A percentile compares a stretch with the other conserved stretches of the same genome.
These are phyloP conservation scores for Phytophthora foliorum DNA, from an alignment of 352 stramenopile species.

Conservation along the genomic window DNA sequence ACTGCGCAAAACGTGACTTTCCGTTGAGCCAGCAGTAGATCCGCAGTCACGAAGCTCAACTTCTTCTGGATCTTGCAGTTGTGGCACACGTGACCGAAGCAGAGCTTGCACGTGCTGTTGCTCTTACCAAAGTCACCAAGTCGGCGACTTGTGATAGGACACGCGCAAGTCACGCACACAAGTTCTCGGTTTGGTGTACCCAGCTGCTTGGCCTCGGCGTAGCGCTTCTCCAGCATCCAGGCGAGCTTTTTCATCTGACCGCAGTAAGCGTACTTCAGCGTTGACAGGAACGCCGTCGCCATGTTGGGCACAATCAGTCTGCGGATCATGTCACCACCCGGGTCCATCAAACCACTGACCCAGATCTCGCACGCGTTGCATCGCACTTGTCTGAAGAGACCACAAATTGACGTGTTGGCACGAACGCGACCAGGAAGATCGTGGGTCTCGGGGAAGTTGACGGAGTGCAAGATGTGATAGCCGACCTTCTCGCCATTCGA, in stretches of 20 bases:
- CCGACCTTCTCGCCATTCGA: slow-evolving; percentile 47
- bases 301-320: slow-evolving; percentile 43
- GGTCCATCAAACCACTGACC: slow-evolving; percentile 45
- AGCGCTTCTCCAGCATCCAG: slow-evolving; percentile 48
- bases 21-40: slow-evolving; percentile 37
- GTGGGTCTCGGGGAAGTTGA: slow-evolving; percentile 47
- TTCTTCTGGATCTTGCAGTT: slow-evolving; percentile 48
- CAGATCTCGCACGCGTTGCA: slow-evolving; percentile 47
- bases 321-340: slow-evolving; percentile 46
- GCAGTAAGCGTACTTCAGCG: slow-evolving; percentile 48
- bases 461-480: slow-evolving; percentile 55
- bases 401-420: slow-evolving; percentile 50
- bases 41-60: slow-evolving; percentile 46
- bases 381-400: slow-evolving; percentile 44
- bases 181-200: slow-evolving; percentile 37
- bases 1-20: slow-evolving; percentile 52
- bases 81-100: slow-evolving; percentile 44
- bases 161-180: slow-evolving; percentile 41
- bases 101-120: slow-evolving; percentile 46
- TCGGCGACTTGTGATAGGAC: slow-evolving; percentile 28
- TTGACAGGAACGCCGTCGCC: slow-evolving; percentile 43
- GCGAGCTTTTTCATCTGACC: slow-evolving; percentile 58
- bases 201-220: slow-evolving; percentile 37
- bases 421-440: slow-evolving; percentile 48
- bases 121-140: slow-evolving; percentile 41